Base-by-base conservation (phyloP, 495 filamentous ascomycete genomes). In the Ramalina peruviana region DNA sequence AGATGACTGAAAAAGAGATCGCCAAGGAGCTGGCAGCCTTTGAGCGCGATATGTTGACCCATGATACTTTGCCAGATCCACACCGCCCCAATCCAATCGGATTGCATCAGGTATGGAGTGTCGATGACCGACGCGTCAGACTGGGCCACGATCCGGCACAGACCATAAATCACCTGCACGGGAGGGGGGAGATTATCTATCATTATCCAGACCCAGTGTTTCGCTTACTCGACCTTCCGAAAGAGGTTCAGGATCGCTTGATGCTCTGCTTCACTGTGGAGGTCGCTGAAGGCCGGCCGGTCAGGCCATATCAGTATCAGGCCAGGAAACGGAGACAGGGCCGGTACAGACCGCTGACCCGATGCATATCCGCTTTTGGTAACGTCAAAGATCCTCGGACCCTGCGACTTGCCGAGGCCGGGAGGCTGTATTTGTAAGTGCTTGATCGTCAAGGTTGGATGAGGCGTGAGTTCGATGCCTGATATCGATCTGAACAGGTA, bases 1-100 rank as follows among this genome's bases (percentile, higher is more conserved):
- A 33, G 26, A 44, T 47, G 23, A 53, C 37, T 25, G 44, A 41
- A 36, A 44, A 53, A 40, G 44, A 53, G 36, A 53, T 53, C 2
- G 43, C 15, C 4, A 45, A 40, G 15, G 40, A 53, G 21, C 45
- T 43, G 30, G 50, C 20, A 33, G 1, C 30, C 30, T 33, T 33
- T 13, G n/a, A 19, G 6, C 38, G 40, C 17, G 46, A 36, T 12
- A 9, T 16, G n/a, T 19, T 20, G 43, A 25, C 21, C 43, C 12
- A 45, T 10, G 16, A 45, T 20, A 21, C 46, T 23, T 16, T 15
- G 17, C 12, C 11, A 10, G 13, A 21, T 4, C 15, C 36, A 13
- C n/a, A 39, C 30, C 30, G 30, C 2, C 30, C 30, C 7, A 13
- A 6, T 33, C 30, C 7, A 13, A 23, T 26, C 23, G 13, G 36